Evolutionary conservation across 2,329 filamentous ascomycete genomes (phyloP).

Genomic region (Alternaria incomplexa): DNA sequence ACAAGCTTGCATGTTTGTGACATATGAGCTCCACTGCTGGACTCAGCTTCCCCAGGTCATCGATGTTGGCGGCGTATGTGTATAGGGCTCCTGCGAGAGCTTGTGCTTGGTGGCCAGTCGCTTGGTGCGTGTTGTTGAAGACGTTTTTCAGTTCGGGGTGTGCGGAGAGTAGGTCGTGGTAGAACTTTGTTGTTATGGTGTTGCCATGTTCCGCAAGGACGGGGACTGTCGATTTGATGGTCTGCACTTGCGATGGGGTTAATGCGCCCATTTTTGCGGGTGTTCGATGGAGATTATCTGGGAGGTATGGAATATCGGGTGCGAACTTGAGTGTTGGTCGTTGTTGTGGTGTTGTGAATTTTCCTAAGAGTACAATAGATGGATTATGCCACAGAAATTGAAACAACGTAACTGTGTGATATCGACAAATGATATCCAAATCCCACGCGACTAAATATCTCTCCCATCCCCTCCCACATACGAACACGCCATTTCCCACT

Average conservation of each 20-base stretch:
- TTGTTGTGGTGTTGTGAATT: not conserved
- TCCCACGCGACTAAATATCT: not conserved
- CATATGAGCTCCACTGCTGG: constrained; percentile 71
- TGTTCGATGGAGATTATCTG: not conserved
- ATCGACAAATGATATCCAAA: not conserved
- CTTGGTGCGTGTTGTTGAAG: constrained; percentile 75
- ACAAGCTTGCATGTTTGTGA: constrained; percentile 76
- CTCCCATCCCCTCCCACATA: not conserved
- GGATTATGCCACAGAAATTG: accelerated
- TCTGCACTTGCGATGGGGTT: constrained; percentile 65
- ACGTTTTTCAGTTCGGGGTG: constrained; percentile 71
- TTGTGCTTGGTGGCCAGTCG: constrained; percentile 70
- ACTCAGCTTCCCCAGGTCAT: constrained; percentile 66
- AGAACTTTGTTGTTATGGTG: constrained; percentile 74
- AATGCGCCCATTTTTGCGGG: constrained; percentile 50
- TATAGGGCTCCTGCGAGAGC: constrained; percentile 73
- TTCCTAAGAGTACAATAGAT: accelerated
- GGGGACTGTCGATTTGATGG: constrained; percentile 74
- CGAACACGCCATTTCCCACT: not conserved
- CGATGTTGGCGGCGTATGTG: constrained; percentile 74
- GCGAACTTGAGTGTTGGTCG: not conserved
- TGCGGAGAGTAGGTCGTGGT: constrained; percentile 69
- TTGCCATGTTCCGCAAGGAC: constrained; percentile 71
- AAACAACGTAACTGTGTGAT: not conserved
- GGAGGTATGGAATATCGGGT: not conserved